Evolutionary conservation across 208 protist genomes (phyloP).

Genomic region (Phytomonas sp.): DNA sequence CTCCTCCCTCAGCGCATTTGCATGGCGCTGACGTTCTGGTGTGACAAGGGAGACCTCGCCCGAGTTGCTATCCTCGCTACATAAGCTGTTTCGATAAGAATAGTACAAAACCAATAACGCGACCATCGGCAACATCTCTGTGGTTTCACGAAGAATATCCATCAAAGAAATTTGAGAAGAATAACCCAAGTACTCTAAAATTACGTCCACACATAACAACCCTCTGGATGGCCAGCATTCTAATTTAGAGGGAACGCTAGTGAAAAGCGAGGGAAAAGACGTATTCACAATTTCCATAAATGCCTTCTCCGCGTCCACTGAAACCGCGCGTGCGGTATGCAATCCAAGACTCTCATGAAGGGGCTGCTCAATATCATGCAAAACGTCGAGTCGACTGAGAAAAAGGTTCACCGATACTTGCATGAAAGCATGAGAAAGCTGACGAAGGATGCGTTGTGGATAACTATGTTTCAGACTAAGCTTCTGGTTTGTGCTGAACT

Average conservation of each 20-base stretch:
- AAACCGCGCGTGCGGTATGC: constrained; percentile 16
- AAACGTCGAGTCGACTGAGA: constrained; percentile 17
- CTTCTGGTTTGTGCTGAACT: constrained; percentile 23
- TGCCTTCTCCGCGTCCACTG: constrained; percentile 13
- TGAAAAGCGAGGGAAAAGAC: background rate
- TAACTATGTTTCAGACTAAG: constrained; percentile 27
- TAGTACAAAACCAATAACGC: constrained; percentile 65
- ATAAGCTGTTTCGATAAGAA: constrained; percentile 10
- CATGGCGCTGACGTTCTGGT: constrained; percentile 18
- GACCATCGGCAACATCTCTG: constrained; percentile 14
- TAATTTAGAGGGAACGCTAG: background rate
- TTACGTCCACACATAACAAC: constrained; percentile 42
- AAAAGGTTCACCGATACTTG: constrained; percentile 24
- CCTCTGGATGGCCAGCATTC: constrained; percentile 26
- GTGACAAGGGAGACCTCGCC: background rate
- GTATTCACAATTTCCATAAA: background rate
- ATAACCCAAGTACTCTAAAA: constrained; percentile 32
- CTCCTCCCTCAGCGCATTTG: constrained; percentile 14
- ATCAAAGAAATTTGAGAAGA: background rate
- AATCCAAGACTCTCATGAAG: constrained; percentile 32
- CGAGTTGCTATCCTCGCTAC: background rate
- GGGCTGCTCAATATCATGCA: constrained; percentile 19
- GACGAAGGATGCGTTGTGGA: constrained; percentile 30
- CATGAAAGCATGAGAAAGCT: constrained; percentile 20
- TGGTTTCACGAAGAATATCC: background rate